phyloP scores from a whole-genome alignment of 441 rosid species.

The Euphorbia celastroides region DNA sequence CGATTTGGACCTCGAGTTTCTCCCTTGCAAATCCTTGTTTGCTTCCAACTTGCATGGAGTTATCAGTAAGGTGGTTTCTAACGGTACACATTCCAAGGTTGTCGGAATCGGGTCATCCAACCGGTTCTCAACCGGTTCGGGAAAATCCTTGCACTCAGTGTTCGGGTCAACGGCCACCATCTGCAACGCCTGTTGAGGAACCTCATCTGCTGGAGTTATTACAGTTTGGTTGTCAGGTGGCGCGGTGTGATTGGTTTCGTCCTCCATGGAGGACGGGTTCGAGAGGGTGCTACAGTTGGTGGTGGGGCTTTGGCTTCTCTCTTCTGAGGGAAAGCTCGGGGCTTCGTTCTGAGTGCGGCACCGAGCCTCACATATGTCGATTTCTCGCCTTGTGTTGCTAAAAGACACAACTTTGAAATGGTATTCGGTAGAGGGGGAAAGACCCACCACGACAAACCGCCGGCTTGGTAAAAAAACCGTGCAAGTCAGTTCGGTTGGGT shows the following conservation, averaged over 20 bases:
- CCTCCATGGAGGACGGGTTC: conserved; percentile 77
- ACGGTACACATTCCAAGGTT: conserved; percentile 42
- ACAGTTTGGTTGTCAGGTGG: conserved; percentile 36
- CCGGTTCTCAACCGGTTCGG: conserved; percentile 32
- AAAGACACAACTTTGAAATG: conserved; percentile 50
- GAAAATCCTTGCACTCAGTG: conserved; percentile 29
- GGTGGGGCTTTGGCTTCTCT: conserved; percentile 77
- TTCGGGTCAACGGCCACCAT: conserved; percentile 24
- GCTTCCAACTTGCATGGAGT: conserved; percentile 80
- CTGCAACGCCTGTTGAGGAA: conserved; percentile 23
- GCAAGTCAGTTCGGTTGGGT: conserved; percentile 52
- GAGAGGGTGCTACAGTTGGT: conserved; percentile 78
- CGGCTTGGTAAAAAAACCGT: conserved; percentile 43
- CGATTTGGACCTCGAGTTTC: conserved; percentile 39
- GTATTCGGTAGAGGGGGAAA: conserved; percentile 60
- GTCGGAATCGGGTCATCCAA: conserved; percentile 33
- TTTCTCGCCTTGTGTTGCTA: conserved; percentile 36
- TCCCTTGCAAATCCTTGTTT: conserved; percentile 45
- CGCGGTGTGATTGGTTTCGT: conserved; percentile 60
- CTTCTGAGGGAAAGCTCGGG: conserved; percentile 26
- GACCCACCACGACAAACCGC: conserved; percentile 53
- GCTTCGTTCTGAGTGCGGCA: conserved; percentile 28
- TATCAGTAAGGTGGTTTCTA: conserved; percentile 53
- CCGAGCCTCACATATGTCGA: conserved; percentile 43
- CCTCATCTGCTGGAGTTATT: conserved; percentile 24